phyloP scores from a whole-genome alignment of 1,139 yeast genomes.

The Taphrina confusa region DNA sequence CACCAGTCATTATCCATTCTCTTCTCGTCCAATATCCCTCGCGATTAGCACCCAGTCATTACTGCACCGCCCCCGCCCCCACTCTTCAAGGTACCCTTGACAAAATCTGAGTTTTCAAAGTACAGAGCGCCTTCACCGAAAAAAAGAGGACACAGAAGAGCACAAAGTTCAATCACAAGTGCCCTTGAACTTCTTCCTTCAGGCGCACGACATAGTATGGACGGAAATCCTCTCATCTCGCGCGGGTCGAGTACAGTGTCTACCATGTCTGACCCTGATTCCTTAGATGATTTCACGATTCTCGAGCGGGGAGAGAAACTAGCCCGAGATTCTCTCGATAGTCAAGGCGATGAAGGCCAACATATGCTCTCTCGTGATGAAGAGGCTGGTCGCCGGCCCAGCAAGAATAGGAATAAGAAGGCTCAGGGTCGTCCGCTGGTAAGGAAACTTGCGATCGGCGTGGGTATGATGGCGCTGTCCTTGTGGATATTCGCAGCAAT shows the following conservation, averaged over 20 bases:
- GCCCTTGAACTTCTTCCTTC: conserved; percentile 17
- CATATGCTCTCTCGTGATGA: background rate
- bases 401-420: background rate
- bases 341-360: background rate
- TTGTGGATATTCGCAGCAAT: conserved; percentile 18
- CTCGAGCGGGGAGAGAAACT: conserved; percentile 7
- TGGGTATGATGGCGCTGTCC: background rate
- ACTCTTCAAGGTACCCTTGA: conserved; percentile 4
- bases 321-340: background rate
- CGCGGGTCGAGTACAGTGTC: conserved; percentile 17
- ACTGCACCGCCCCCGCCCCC: background rate
- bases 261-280: conserved; percentile 22
- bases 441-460: background rate
- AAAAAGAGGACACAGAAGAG: conserved; percentile 18
- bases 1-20: too few relatives aligned
- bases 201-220: conserved; percentile 6
- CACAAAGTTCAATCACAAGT: conserved; percentile 22
- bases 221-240: conserved; percentile 1
- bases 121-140: background rate
- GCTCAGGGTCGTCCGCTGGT: background rate
- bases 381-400: conserved; percentile 1
- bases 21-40: too few relatives aligned
- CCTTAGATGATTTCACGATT: conserved; percentile 7
- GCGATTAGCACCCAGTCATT: conserved; percentile 1
- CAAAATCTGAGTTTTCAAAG: background rate